Percentiles rank a stretch among this genome's conserved stretches.
phyloP scores from a whole-genome alignment of 768 basidiomycete genomes.

The Hirschioporus abietinus region DNA sequence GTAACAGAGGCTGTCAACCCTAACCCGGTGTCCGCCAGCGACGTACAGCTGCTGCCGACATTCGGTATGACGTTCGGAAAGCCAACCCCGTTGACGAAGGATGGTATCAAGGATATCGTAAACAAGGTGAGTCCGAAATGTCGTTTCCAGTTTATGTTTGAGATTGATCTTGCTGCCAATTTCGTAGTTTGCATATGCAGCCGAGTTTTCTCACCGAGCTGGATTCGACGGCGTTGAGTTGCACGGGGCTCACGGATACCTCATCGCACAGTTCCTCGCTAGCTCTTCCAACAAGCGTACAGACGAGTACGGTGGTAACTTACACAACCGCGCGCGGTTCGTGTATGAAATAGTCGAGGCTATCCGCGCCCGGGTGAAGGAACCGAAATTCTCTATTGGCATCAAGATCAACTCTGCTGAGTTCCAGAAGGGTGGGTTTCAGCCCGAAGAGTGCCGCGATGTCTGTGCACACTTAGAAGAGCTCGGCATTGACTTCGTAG shows the following conservation, averaged over 20 bases:
- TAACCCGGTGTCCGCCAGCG: conserved; percentile 29
- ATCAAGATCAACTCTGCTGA: conserved; percentile 31
- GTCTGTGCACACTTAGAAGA: conserved; percentile 29
- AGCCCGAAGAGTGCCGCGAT: conserved; percentile 25
- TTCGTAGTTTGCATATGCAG: not conserved
- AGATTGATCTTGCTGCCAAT: too few relatives aligned
- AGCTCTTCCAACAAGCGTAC: conserved; percentile 69
- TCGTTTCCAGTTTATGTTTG: too few relatives aligned
- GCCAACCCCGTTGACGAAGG: conserved; percentile 14
- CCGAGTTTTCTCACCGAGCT: conserved; percentile 4
- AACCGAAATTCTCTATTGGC: conserved; percentile 22
- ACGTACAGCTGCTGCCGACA: conserved; percentile 27
- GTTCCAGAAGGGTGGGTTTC: conserved; percentile 23
- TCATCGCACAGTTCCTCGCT: conserved; percentile 63
- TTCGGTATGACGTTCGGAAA: conserved; percentile 27
- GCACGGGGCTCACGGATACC: conserved; percentile 71
- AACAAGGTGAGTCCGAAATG: not conserved
- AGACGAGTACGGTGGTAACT: conserved; percentile 67
- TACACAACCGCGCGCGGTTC: conserved; percentile 70
- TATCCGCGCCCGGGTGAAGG: not conserved
- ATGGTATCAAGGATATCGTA: not conserved
- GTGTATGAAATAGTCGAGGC: conserved; percentile 47
- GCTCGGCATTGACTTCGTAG: conserved; percentile 33
- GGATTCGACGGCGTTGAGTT: conserved; percentile 68
- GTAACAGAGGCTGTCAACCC: conserved; percentile 30